Base-by-base conservation (phyloP, 2,329 filamentous ascomycete species). In the Trichoderma aggressivum region DNA sequence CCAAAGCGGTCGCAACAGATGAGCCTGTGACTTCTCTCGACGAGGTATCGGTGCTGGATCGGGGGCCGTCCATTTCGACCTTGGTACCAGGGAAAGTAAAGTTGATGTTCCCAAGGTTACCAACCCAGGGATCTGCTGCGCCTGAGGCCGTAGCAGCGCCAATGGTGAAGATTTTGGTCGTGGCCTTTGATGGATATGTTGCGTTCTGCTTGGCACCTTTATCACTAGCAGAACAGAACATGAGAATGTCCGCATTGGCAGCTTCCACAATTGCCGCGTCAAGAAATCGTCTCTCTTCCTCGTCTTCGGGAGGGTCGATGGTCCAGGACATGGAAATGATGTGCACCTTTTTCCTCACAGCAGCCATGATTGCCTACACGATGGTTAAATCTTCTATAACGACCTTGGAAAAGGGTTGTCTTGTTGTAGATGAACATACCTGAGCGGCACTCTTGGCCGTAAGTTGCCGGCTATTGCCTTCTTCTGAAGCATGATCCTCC, bases 281-380 rank as follows among this genome's bases (percentile, higher is more conserved):
- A 1, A 81, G 77, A 5, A 53, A 11, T 74, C 71, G n/a, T 55
- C 68, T 72, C 61, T 73, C 73, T 36, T 72, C 70, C n/a, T 72
- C 70, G 18, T 72, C 70, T 34, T 72, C 70, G 8, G 70, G 70
- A 36, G 68, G 65, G 4, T 74, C 72, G n/a, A 82, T 78, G 1
- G 78, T 81, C 80, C 80, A 82, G 1, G 78, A 80, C 78, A 82
- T 81, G 60, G 78, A 81, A 59, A 82, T 82, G 47, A 81, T 79
- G 50, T 81, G 74, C 0, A 81, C 80, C 3, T 75, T 72, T 30
- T 76, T 75, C 18, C 72, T 65, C 1, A 79, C 73, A 1, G 80
- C 80, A 28, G 74, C 78, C 24, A 70, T 66, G 8, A 82, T 76
- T 5, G 80, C 80, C 77, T 80, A 43, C 16, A 61, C 14, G 6